These are phyloP conservation scores for Fusarium redolens DNA, from an alignment of 2,329 filamentous ascomycete species.

Conservation along the genomic window DNA sequence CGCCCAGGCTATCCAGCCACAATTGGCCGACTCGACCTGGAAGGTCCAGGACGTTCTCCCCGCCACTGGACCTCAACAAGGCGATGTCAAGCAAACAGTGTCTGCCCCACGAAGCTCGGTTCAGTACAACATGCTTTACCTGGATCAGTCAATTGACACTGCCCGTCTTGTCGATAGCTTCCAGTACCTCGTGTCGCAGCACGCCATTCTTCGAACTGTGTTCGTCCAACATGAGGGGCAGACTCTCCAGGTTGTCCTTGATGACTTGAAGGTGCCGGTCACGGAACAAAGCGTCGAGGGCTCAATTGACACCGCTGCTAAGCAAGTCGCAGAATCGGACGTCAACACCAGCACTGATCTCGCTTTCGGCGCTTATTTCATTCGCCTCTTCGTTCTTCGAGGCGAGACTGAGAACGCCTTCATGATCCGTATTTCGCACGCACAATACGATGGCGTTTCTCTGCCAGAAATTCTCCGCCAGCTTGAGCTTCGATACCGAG, in stretches of 20 bases:
- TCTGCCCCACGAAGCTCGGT: constrained; percentile 39
- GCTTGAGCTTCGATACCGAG: constrained; percentile 54
- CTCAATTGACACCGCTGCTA: constrained; percentile 30
- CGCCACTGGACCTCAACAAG: constrained; percentile 37
- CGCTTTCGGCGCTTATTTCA: constrained; percentile 26
- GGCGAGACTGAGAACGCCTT: constrained; percentile 36
- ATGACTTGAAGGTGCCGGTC: constrained; percentile 28
- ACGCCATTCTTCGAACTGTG: constrained; percentile 43
- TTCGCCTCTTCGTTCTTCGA: constrained; percentile 34
- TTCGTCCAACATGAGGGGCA: constrained; percentile 33
- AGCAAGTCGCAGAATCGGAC: constrained; percentile 32
- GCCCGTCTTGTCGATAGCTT: constrained; percentile 34
- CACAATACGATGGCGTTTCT: constrained; percentile 62
- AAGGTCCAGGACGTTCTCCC: constrained; percentile 38
- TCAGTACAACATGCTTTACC: constrained; percentile 47
- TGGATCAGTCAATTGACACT: constrained; percentile 40
- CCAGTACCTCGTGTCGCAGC: constrained; percentile 36
- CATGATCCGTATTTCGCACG: constrained; percentile 56
- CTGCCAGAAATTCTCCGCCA: constrained; percentile 56
- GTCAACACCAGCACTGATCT: constrained; percentile 21
- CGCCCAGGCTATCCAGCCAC: constrained; percentile 17
- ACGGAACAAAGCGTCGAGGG: constrained; percentile 16
- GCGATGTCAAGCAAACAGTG: constrained; percentile 40
- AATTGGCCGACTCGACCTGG: constrained; percentile 36
- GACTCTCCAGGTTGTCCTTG: constrained; percentile 39